Evolutionary conservation across 2,329 filamentous ascomycete species (phyloP).

Genomic region (Cordyceps javanica): DNA sequence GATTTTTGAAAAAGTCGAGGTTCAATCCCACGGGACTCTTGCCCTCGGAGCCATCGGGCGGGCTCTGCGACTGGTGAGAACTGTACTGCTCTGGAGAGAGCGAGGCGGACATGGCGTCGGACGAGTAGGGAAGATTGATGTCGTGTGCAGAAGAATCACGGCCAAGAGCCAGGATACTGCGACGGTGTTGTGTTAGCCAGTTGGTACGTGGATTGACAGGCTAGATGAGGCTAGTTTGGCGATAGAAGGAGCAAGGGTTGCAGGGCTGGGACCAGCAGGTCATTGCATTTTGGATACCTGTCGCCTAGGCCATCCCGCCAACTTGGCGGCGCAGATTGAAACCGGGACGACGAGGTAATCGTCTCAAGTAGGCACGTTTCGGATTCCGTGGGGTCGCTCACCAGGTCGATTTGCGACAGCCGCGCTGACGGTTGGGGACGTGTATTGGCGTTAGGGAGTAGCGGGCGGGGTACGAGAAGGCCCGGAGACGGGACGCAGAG

Average conservation of each 20-base stretch:
- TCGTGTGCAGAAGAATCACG: not conserved
- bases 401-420: not conserved
- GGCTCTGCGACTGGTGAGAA: constrained; percentile 21
- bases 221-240: not conserved
- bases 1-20: constrained; percentile 58
- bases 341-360: not conserved
- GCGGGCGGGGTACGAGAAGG: not conserved
- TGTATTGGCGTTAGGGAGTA: constrained; percentile 5
- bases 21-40: constrained; percentile 41
- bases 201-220: not conserved
- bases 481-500: not conserved
- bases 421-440: not conserved
- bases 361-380: constrained; percentile 11
- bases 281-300: not conserved
- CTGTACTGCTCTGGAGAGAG: constrained; percentile 35
- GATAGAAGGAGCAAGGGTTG: not conserved
- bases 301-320: not conserved
- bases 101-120: constrained; percentile 25
- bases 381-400: constrained; percentile 6
- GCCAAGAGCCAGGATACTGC: not conserved
- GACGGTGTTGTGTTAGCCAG: not conserved
- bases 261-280: not conserved
- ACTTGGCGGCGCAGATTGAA: constrained; percentile 6
- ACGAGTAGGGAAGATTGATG: not conserved
- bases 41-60: constrained; percentile 21